Evolutionary conservation across 75 land plant species (phyloP).

Genomic region (Pinus taeda): DNA sequence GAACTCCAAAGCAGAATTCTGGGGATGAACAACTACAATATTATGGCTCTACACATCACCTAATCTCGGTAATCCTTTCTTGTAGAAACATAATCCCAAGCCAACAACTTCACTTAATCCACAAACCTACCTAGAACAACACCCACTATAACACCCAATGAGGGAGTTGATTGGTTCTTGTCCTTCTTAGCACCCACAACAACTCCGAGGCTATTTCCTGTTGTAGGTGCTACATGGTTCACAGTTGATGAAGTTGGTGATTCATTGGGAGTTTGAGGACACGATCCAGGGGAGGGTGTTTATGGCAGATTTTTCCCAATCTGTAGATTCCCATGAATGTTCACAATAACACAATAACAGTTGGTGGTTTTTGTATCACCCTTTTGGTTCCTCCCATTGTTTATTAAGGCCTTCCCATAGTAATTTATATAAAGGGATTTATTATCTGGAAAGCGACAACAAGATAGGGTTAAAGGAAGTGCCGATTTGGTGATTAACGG

Average conservation of each 20-base stretch:
- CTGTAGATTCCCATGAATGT: constrained; percentile 23
- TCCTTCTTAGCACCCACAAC: background rate
- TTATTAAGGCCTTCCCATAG: too few relatives aligned
- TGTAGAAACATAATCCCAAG: constrained; percentile 19
- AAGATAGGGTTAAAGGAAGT: too few relatives aligned
- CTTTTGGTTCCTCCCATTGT: too few relatives aligned
- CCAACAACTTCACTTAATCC: background rate
- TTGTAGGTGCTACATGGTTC: background rate
- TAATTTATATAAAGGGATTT: too few relatives aligned
- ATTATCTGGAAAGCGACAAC: too few relatives aligned
- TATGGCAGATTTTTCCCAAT: constrained; percentile 28
- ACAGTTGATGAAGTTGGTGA: background rate
- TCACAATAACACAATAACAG: constrained; percentile 25
- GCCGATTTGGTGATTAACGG: too few relatives aligned
- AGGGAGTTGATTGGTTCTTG: constrained; percentile 1
- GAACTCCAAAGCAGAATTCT: constrained; percentile 31
- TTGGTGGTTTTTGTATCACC: too few relatives aligned
- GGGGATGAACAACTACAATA: constrained; percentile 33
- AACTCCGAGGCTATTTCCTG: background rate
- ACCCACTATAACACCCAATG: constrained; percentile 28
- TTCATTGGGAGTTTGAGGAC: background rate
- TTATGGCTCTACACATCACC: constrained; percentile 34
- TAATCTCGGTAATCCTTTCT: constrained; percentile 15
- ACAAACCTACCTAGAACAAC: constrained; percentile 20
- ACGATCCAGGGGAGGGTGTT: background rate